Conservation (phyloP, 352 stramenopile species). For the Globisporangium canariense region DNA sequence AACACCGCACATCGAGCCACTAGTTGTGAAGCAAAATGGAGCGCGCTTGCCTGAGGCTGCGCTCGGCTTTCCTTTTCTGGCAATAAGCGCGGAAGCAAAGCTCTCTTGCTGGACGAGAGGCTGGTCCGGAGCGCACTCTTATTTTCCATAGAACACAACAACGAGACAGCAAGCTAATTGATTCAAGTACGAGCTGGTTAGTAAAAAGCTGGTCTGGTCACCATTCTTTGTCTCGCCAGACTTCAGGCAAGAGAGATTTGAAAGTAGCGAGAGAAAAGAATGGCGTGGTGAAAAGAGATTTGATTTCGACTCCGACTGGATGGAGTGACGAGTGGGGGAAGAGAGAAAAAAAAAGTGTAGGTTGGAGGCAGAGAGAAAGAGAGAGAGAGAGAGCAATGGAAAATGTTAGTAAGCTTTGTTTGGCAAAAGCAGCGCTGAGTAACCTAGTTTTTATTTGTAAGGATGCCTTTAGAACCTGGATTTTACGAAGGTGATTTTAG, state of each 20-base stretch:
- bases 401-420: not conserved
- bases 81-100: slow-evolving; percentile 4
- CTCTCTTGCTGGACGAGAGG: not conserved
- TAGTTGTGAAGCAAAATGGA: too few relatives aligned
- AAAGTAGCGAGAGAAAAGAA: not conserved
- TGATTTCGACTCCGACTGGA: not conserved
- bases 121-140: not conserved
- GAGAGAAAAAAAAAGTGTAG: not conserved
- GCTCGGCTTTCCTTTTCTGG: slow-evolving; percentile 1
- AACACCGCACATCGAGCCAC: not conserved
- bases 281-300: not conserved
- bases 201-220: too few relatives aligned
- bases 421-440: too few relatives aligned
- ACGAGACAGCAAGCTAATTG: too few relatives aligned
- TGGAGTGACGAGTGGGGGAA: not conserved
- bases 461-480: too few relatives aligned
- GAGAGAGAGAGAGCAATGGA: not conserved
- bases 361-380: slow-evolving; percentile 1
- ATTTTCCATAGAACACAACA: not conserved
- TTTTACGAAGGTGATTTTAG: too few relatives aligned
- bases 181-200: too few relatives aligned
- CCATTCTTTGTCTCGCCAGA: too few relatives aligned
- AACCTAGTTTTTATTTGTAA: too few relatives aligned
- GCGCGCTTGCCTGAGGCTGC: too few relatives aligned
- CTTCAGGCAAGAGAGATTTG: not conserved